A percentile compares a stretch with the other conserved stretches of the same genome.
These are phyloP conservation scores for Choanephora cucurbitarum DNA, from an alignment of 371 early-diverging fungal species.

Conservation along the genomic window DNA sequence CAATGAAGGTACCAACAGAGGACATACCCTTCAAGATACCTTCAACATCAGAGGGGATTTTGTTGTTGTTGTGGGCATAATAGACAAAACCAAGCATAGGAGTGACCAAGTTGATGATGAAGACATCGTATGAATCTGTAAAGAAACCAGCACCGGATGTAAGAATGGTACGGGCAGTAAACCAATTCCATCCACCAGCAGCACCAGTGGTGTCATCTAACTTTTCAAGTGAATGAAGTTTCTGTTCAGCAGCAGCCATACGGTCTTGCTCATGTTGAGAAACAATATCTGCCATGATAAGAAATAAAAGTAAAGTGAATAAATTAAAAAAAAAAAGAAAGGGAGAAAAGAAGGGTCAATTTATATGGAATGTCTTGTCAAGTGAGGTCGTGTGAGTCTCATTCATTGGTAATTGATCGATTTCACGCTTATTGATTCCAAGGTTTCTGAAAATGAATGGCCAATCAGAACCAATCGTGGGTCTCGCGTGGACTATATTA, in stretches of 20 bases:
- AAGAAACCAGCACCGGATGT: slow-evolving; percentile 89
- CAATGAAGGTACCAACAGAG: slow-evolving; percentile 79
- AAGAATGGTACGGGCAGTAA: slow-evolving; percentile 79
- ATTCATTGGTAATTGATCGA: slow-evolving; percentile 26
- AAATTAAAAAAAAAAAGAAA: slow-evolving; percentile 3
- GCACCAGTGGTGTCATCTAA: slow-evolving; percentile 32
- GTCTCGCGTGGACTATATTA: slow-evolving; percentile 24
- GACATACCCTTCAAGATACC: slow-evolving; percentile 81
- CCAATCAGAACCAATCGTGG: slow-evolving; percentile 12
- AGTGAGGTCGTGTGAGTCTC: slow-evolving; percentile 37
- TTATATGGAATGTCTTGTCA: slow-evolving; percentile 7
- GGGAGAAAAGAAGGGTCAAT: too few relatives aligned
- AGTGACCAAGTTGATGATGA: slow-evolving; percentile 79
- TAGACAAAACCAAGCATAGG: slow-evolving; percentile 82
- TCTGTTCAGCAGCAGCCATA: slow-evolving; percentile 35
- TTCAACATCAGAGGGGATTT: slow-evolving; percentile 66
- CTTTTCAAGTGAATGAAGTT: slow-evolving; percentile 39
- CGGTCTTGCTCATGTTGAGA: slow-evolving; percentile 30
- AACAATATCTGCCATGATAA: slow-evolving; percentile 19
- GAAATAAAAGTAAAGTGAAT: not conserved
- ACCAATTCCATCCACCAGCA: slow-evolving; percentile 62
- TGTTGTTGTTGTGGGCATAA: slow-evolving; percentile 54
- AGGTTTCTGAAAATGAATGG: slow-evolving; percentile 11
- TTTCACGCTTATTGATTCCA: slow-evolving; percentile 10
- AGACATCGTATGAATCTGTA: slow-evolving; percentile 89